These are phyloP conservation scores for Fomitopsis palustris DNA, from an alignment of 1,284 basidiomycete species.

Conservation along the genomic window DNA sequence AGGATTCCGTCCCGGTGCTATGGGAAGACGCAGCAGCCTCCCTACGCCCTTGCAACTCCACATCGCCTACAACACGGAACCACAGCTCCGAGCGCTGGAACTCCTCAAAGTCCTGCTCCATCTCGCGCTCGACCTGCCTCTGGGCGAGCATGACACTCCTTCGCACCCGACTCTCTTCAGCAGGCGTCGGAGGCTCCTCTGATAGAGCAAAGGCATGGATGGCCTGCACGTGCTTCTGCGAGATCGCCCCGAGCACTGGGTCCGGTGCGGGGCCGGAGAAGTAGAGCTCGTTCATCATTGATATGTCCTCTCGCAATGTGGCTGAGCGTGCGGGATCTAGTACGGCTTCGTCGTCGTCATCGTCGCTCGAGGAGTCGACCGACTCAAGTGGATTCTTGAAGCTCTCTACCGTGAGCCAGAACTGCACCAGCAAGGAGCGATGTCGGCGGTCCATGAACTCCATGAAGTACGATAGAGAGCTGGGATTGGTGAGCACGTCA, in stretches of 20 bases:
- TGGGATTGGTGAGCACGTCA: slow-evolving; percentile 82
- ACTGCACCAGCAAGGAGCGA: slow-evolving; percentile 86
- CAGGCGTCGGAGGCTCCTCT: slow-evolving; percentile 40
- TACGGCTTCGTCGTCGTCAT: slow-evolving; percentile 65
- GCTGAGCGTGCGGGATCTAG: slow-evolving; percentile 54
- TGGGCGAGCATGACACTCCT: slow-evolving; percentile 83
- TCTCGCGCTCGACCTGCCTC: slow-evolving; percentile 79
- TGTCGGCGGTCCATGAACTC: slow-evolving; percentile 94
- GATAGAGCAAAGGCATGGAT: slow-evolving; percentile 67
- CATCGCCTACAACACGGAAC: slow-evolving; percentile 83
- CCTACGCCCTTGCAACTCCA: slow-evolving; percentile 35
- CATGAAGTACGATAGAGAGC: slow-evolving; percentile 92
- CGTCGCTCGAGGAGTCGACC: slow-evolving; percentile 67
- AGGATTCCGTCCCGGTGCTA: slow-evolving; percentile 1
- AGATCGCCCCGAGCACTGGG: slow-evolving; percentile 61
- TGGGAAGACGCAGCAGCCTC: slow-evolving; percentile 1
- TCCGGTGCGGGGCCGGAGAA: slow-evolving; percentile 63
- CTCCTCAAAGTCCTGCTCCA: slow-evolving; percentile 89
- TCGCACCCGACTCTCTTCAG: slow-evolving; percentile 61
- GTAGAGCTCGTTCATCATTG: slow-evolving; percentile 84
- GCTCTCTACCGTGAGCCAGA: slow-evolving; percentile 95
- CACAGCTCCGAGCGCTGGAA: slow-evolving; percentile 88
- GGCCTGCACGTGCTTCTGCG: slow-evolving; percentile 62
- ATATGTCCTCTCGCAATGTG: slow-evolving; percentile 80
- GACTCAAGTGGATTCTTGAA: slow-evolving; percentile 95